Percentiles rank a stretch among this genome's conserved stretches.
These are phyloP conservation scores for Septoria linicola DNA, from an alignment of 2,329 filamentous ascomycete species.

Conservation along the genomic window DNA sequence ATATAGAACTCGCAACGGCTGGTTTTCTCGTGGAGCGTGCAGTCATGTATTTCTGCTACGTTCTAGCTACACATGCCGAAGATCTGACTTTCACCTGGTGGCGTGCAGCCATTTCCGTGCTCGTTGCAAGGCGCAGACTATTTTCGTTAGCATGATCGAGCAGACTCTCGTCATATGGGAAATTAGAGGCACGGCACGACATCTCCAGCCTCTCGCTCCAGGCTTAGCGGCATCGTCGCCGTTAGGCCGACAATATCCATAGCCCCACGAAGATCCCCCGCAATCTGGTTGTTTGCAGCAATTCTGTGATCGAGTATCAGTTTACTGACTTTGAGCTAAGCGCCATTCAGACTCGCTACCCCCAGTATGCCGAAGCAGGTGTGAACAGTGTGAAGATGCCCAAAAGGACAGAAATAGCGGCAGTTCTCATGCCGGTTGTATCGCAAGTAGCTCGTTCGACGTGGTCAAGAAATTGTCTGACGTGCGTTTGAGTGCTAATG, in stretches of 20 bases:
- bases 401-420: background rate
- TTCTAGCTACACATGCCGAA: background rate
- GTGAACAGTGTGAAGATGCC: background rate
- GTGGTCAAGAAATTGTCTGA: too few species aligned
- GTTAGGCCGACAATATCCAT: background rate
- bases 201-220: background rate
- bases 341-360: background rate
- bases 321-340: background rate
- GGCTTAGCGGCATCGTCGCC: background rate
- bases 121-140: background rate
- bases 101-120: background rate
- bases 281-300: background rate
- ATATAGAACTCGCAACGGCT: too few species aligned
- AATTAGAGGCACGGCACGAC: background rate
- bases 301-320: background rate
- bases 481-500: too few species aligned
- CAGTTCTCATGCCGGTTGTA: too few species aligned
- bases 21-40: too few species aligned
- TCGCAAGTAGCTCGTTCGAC: too few species aligned
- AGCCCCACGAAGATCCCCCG: background rate
- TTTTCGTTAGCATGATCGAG: background rate
- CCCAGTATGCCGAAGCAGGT: background rate
- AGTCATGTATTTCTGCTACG: too few species aligned
- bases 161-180: background rate
- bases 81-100: background rate